Conservation (phyloP, 2,329 filamentous ascomycete genomes). For the Arthrobotrys sinensis region DNA sequence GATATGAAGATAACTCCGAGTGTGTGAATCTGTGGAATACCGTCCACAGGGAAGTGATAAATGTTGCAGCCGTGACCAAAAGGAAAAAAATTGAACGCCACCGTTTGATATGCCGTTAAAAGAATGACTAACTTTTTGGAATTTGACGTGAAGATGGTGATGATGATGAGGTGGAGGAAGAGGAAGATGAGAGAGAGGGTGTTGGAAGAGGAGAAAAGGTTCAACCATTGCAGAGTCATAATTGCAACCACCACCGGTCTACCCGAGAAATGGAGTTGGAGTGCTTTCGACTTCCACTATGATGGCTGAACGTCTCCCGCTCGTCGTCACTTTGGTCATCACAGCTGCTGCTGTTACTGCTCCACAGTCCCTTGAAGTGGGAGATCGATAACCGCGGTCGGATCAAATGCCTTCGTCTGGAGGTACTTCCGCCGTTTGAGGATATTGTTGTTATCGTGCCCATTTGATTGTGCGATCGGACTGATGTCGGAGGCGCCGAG, state of each 20-base stretch:
- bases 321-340: conserved; percentile 60
- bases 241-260: conserved; percentile 59
- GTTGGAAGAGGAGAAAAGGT: neutral
- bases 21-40: conserved; percentile 27
- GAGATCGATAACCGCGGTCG: conserved; percentile 55
- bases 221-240: conserved; percentile 51
- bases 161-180: conserved; percentile 4
- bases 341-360: conserved; percentile 59
- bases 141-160: conserved; percentile 4
- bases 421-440: conserved; percentile 55
- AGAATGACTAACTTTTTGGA: conserved; percentile 49
- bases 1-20: conserved; percentile 47
- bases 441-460: conserved; percentile 58
- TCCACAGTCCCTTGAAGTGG: conserved; percentile 60
- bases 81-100: conserved; percentile 37
- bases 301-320: conserved; percentile 42
- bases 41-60: conserved; percentile 21
- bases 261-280: conserved; percentile 55
- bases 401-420: conserved; percentile 50
- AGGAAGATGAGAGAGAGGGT: neutral
- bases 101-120: conserved; percentile 46
- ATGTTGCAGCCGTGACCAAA: conserved; percentile 24
- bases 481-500: conserved; percentile 48
- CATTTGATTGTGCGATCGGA: conserved; percentile 34
- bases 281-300: conserved; percentile 12